Evolutionary conservation across 176 grass and related monocot species (phyloP).

Genomic region (Tillandsia fasciculata): DNA sequence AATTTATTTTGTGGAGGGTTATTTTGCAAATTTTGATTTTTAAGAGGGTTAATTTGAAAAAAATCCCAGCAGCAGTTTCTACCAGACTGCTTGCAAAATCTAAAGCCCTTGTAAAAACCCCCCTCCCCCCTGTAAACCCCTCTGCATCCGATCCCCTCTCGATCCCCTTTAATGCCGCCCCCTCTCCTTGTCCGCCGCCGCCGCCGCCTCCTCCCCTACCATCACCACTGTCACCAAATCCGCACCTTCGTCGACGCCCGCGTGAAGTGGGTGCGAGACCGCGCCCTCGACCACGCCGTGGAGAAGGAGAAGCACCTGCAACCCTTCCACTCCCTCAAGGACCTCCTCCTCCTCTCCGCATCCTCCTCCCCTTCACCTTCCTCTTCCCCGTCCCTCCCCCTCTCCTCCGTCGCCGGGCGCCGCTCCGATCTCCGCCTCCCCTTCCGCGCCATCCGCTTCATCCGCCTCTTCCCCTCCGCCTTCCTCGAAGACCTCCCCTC

Average conservation of each 20-base stretch:
- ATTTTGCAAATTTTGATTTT: too few relatives aligned
- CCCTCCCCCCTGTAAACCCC: conserved; percentile 1
- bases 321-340: conserved; percentile 74
- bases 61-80: too few relatives aligned
- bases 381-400: conserved; percentile 33
- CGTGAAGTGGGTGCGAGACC: conserved; percentile 53
- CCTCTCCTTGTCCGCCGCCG: conserved; percentile 4
- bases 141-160: not conserved
- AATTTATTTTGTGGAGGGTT: too few relatives aligned
- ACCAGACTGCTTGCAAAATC: not conserved
- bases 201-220: conserved; percentile 21
- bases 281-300: conserved; percentile 78
- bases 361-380: conserved; percentile 44
- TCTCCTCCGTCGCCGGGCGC: conserved; percentile 16
- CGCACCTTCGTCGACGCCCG: conserved; percentile 43
- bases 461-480: conserved; percentile 58
- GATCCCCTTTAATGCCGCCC: conserved; percentile 9
- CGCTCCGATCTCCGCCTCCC: conserved; percentile 41
- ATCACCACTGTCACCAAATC: too few relatives aligned
- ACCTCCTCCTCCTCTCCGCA: conserved; percentile 48
- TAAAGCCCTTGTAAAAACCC: not conserved
- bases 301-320: conserved; percentile 79
- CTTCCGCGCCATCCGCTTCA: conserved; percentile 66
- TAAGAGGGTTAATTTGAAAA: too few relatives aligned
- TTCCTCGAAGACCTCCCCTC: conserved; percentile 43